Evolutionary conservation across 139 green algal genomes (phyloP), one percentile per base, ranked within the genome.

Genomic region (Chlorella sp.): DNA sequence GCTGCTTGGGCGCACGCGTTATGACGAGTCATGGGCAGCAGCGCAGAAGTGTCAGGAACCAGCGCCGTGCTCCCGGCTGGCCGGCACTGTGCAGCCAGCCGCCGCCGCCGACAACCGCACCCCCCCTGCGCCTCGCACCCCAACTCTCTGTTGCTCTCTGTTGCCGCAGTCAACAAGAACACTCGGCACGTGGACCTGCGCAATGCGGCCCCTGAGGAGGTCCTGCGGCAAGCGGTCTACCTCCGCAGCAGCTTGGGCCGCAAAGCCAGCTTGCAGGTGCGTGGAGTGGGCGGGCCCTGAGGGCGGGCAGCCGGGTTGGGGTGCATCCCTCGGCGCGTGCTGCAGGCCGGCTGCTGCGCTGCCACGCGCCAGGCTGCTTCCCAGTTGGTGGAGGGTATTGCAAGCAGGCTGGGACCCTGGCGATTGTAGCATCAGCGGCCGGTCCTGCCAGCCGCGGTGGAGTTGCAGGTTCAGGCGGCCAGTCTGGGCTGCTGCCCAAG

Each of bases 241-340:
- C 84, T 92, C 22, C 84, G 89, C 69, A 88, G 80, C 65, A 74
- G 72, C 28, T 51, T 80, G 54, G 89, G 89, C 32, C 78, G 89
- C 51, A 89, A 80, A 46, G 79, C 87, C 41, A 83, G 77, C 77
- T 74, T 83, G 60, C 77, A 83, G 77, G 77, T 58, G 51, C 51
- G 51, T 26, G 11, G 13, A 24, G 51, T 11, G 51, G 51, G 51
- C 16, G 14, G 51, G 51, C n/a, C n/a, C n/a, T n/a, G n/a, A n/a
- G n/a, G n/a, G n/a, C n/a, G n/a, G n/a, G n/a, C n/a, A n/a, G n/a
- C n/a, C n/a, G n/a, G n/a, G n/a, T n/a, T 1, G 69, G 28, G 28
- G 36, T 69, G 62, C 62, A 26, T 30, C 62, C 56, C 56, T 20
- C 22, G 9, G n/a, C 41, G 65, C 13, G 32, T 28, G 13, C n/a